Evolutionary conservation across 1,284 basidiomycete species (phyloP), one percentile per base, ranked within the genome.

Genomic region (Bjerkandera adusta): DNA sequence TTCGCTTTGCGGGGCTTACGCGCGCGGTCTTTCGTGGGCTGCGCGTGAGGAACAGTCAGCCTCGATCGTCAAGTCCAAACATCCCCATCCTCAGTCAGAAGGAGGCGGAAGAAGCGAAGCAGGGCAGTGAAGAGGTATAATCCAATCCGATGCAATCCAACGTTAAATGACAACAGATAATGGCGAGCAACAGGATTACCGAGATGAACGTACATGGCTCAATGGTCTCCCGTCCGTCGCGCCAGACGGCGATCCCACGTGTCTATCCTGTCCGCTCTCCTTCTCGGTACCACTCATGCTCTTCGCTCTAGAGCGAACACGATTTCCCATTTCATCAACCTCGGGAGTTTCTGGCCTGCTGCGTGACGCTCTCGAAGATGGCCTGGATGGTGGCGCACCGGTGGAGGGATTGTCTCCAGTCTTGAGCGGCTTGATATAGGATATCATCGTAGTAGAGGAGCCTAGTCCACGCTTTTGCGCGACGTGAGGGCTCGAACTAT

Each of bases 201-300:
- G 72, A 73, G 80, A 77, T 72, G 76, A 77, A 89, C 86, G 83
- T 79, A 89, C 86, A 81, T 89, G 87, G 68, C 77, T 82, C 70
- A 89, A 68, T 56, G 85, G 81, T 63, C 79, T 81, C 55, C 76
- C 73, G 48, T 53, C 55, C 55, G 74, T 65, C 45, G 73, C 68
- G 21, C 67, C 61, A 43, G 71, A 58, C 47, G 75, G 71, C 3
- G 60, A 21, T 35, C 54, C 61, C 41, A 50, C 53, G 30, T 57
- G 56, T 40, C 48, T 58, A 47, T 55, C 64, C 45, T 43, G 53
- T 55, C 25, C 52, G 48, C 39, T 49, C 42, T 53, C 53, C 42
- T 37, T 39, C 44, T 48, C 51, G 39, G 43, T 48, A 43, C 38
- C 47, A 48, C 51, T 52, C 46, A 54, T 57, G 36, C 61, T 47